phyloP scores from a whole-genome alignment of 2,329 filamentous ascomycete species.

The Penicillium digitatum region DNA sequence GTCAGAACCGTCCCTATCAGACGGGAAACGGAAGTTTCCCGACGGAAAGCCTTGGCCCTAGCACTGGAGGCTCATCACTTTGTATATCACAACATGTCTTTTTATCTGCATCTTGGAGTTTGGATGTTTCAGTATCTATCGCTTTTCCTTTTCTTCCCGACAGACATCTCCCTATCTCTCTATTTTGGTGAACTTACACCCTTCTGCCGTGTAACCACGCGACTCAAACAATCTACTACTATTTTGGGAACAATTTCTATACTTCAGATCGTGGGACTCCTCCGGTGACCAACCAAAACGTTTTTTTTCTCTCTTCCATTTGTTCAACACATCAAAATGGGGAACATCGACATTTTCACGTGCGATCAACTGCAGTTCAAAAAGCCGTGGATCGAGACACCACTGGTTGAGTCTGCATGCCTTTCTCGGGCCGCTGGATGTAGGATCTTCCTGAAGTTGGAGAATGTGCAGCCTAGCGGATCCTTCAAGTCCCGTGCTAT shows the following conservation, averaged over 20 bases:
- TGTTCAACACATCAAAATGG: slow-evolving; percentile 30
- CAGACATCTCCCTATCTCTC: background rate
- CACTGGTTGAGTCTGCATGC: slow-evolving; percentile 62
- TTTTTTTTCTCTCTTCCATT: background rate
- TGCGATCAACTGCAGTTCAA: slow-evolving; percentile 28
- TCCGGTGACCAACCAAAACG: background rate
- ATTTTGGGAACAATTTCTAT: slow-evolving; percentile 11
- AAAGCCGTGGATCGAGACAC: slow-evolving; percentile 66
- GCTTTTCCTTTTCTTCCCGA: slow-evolving; percentile 1
- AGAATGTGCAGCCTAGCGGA: slow-evolving; percentile 77
- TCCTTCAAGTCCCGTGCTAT: slow-evolving; percentile 81
- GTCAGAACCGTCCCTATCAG: slow-evolving; percentile 26
- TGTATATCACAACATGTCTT: slow-evolving; percentile 34
- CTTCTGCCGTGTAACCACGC: slow-evolving; percentile 11
- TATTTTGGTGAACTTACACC: slow-evolving; percentile 12
- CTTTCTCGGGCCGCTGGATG: slow-evolving; percentile 69
- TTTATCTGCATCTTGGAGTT: slow-evolving; percentile 25
- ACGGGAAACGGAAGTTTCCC: slow-evolving; percentile 36
- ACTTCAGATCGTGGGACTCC: slow-evolving; percentile 7
- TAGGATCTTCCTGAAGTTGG: slow-evolving; percentile 79
- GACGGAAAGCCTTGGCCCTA: slow-evolving; percentile 29
- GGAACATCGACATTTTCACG: slow-evolving; percentile 31
- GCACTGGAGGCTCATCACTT: slow-evolving; percentile 15
- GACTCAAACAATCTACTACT: slow-evolving; percentile 6
- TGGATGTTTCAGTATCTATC: slow-evolving; percentile 13